Evolutionary conservation across 2,329 filamentous ascomycete genomes (phyloP).

Genomic region (Claviceps purpurea): DNA sequence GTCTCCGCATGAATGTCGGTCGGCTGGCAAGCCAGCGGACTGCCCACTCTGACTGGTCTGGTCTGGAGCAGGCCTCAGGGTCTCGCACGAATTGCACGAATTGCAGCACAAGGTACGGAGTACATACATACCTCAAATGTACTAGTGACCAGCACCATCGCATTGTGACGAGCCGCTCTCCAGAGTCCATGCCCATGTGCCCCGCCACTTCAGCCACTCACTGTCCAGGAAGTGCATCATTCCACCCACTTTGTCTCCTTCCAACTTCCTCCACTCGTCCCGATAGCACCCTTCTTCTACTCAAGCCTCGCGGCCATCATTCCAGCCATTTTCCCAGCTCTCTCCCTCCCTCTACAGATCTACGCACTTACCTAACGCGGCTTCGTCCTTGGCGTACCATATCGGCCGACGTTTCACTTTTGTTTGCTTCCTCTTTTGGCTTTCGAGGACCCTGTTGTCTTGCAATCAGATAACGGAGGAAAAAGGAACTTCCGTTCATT

Average conservation of each 20-base stretch:
- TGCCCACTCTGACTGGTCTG: neutral
- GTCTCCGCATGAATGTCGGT: no score
- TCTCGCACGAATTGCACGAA: no score
- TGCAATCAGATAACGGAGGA: neutral
- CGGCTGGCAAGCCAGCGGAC: neutral
- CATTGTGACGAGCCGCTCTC: neutral
- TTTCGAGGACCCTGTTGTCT: neutral
- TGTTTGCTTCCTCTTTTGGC: neutral
- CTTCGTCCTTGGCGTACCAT: neutral
- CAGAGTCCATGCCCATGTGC: neutral
- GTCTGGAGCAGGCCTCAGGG: no score
- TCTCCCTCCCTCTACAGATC: neutral
- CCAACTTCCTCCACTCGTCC: neutral
- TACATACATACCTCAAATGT: no score
- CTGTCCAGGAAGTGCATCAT: neutral
- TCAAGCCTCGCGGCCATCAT: neutral
- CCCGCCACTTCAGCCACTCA: conserved; percentile 1
- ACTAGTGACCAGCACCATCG: no score
- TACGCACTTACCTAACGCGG: neutral
- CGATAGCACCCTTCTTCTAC: neutral
- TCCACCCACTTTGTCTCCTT: neutral
- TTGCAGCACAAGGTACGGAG: no score
- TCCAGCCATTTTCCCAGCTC: neutral
- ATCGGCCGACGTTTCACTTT: neutral
- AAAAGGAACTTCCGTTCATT: neutral